Percentiles rank a stretch among this genome's conserved stretches.
phyloP scores from a whole-genome alignment of 257 asterid genomes.

The Nyctanthes arbortristis region DNA sequence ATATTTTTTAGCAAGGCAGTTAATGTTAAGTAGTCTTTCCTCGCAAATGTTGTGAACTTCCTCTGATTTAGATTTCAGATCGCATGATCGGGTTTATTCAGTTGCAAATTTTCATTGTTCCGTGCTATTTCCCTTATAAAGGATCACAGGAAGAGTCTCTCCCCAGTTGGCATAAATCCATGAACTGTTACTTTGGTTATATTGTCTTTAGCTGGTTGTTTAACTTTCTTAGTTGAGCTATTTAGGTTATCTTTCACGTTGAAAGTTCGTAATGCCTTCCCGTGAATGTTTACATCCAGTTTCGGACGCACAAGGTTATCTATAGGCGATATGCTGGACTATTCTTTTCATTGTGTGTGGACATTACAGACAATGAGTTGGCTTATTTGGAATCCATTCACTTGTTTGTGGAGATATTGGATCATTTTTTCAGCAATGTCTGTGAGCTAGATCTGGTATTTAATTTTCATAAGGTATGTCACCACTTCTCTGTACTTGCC shows the following conservation, averaged over 20 bases:
- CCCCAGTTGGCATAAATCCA: no score
- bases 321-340: constrained; percentile 97
- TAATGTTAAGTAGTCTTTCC: no score
- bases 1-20: background rate
- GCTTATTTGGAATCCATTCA: constrained; percentile 88
- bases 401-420: constrained; percentile 97
- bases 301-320: constrained; percentile 92
- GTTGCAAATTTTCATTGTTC: no score
- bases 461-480: constrained; percentile 93
- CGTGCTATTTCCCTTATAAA: no score
- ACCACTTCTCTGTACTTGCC: constrained; percentile 5
- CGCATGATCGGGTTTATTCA: background rate
- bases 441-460: constrained; percentile 95
- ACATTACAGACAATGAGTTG: constrained; percentile 93
- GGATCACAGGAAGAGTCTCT: no score
- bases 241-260: background rate
- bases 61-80: background rate
- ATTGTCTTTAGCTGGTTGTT: no score
- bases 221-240: no score
- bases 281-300: constrained; percentile 45
- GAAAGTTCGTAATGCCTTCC: constrained; percentile 9
- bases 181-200: no score
- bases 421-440: constrained; percentile 96
- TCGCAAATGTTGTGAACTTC: no score
- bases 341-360: constrained; percentile 93